Percentiles rank a stretch among this genome's conserved stretches.
Conservation (phyloP, 1,139 yeast species). For the Lodderomyces oxycetoniae region DNA sequence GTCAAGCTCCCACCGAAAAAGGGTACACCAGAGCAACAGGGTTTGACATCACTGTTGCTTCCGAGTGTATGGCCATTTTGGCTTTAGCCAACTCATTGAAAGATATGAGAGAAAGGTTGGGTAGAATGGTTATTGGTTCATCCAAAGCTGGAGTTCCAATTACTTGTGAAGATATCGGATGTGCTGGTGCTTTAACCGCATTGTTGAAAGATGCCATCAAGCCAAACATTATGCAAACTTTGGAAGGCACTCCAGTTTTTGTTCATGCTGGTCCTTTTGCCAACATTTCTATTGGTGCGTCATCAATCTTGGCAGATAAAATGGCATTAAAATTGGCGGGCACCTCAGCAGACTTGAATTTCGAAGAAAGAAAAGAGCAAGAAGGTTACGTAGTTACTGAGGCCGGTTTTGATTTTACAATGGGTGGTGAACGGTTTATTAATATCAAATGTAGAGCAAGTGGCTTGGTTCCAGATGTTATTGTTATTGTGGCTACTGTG, state of each 20-base stretch:
- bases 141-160: conserved; percentile 80
- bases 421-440: conserved; percentile 98
- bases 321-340: conserved; percentile 93
- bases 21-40: conserved; percentile 89
- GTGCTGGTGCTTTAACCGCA: conserved; percentile 97
- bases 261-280: conserved; percentile 99
- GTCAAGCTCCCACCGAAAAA: conserved; percentile 92
- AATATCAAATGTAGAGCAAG: conserved; percentile 95
- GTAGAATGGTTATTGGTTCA: conserved; percentile 86
- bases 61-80: conserved; percentile 95
- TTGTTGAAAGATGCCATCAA: conserved; percentile 93
- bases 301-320: conserved; percentile 91
- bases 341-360: conserved; percentile 45
- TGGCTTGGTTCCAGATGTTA: conserved; percentile 86
- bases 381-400: conserved; percentile 94
- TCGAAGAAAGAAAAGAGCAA: conserved; percentile 52
- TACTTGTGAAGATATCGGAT: conserved; percentile 94
- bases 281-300: conserved; percentile 94
- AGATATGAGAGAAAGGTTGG: conserved; percentile 88
- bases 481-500: conserved; percentile 94
- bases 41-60: conserved; percentile 94
- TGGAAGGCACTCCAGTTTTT: conserved; percentile 97
- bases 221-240: conserved; percentile 96
- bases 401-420: conserved; percentile 98
- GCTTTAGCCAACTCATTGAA: conserved; percentile 80